phyloP scores from a whole-genome alignment of 768 basidiomycete species.

The Termitomyces sp. region DNA sequence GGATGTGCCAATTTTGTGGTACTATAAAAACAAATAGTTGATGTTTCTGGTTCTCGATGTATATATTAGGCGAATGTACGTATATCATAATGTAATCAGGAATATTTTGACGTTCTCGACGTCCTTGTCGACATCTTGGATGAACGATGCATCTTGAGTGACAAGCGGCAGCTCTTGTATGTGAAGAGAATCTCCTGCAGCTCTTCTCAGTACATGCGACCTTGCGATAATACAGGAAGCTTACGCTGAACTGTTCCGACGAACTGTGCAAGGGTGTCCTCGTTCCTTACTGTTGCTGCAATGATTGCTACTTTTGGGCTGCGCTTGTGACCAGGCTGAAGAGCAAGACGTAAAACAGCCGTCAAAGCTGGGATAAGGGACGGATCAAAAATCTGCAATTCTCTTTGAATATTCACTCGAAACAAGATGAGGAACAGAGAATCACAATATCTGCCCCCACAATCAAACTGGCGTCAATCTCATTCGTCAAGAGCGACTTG shows the following conservation, averaged over 20 bases:
- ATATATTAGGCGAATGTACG: background rate
- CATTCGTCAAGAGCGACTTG: constrained; percentile 34
- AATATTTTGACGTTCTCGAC: constrained; percentile 42
- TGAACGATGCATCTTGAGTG: constrained; percentile 16
- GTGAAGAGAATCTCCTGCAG: constrained; percentile 17
- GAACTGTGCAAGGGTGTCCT: constrained; percentile 48
- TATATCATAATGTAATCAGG: constrained; percentile 29
- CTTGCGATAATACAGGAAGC: background rate
- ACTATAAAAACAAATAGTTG: constrained; percentile 49
- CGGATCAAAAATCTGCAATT: constrained; percentile 64
- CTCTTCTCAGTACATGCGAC: constrained; percentile 14
- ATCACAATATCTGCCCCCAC: constrained; percentile 68
- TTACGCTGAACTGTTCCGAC: constrained; percentile 31
- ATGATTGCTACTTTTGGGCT: constrained; percentile 35
- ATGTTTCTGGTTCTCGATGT: constrained; percentile 6
- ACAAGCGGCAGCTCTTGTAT: constrained; percentile 25
- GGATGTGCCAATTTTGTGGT: constrained; percentile 77
- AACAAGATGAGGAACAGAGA: background rate
- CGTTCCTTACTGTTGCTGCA: constrained; percentile 56
- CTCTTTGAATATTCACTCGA: background rate
- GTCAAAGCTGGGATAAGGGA: constrained; percentile 55
- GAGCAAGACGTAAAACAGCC: constrained; percentile 41
- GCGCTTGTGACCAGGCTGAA: constrained; percentile 25
- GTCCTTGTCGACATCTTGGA: constrained; percentile 32
- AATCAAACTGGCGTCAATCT: constrained; percentile 52